Percentiles rank a stretch among this genome's conserved stretches.
Conservation (phyloP, 768 basidiomycete species). For the Podaxis carcinomalis region DNA sequence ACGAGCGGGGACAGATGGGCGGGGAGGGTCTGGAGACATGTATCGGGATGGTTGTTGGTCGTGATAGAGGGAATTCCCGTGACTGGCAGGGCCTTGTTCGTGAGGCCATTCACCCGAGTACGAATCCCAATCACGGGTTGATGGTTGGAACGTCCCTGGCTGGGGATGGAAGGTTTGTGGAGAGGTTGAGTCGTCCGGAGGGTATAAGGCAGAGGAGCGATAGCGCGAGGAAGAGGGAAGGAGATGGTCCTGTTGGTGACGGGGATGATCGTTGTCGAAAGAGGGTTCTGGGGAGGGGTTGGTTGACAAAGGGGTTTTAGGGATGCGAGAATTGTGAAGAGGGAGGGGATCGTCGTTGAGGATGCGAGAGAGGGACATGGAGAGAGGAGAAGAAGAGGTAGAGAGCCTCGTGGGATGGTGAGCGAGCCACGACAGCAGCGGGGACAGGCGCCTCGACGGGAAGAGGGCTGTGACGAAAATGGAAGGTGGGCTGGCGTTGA, state of each 20-base stretch:
- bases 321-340: slow-evolving; percentile 24
- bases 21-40: slow-evolving; percentile 10
- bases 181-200: slow-evolving; percentile 1
- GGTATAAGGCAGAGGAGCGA: slow-evolving; percentile 16
- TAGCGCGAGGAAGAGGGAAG: slow-evolving; percentile 17
- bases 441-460: slow-evolving; percentile 13
- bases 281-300: slow-evolving; percentile 16
- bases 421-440: slow-evolving; percentile 22
- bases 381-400: slow-evolving; percentile 15
- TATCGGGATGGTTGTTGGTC: slow-evolving; percentile 10
- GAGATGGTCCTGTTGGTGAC: neutral
- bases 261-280: slow-evolving; percentile 16
- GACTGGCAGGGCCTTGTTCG: slow-evolving; percentile 5
- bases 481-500: slow-evolving; percentile 13
- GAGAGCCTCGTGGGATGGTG: slow-evolving; percentile 32
- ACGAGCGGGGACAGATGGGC: neutral
- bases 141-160: slow-evolving; percentile 9
- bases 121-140: slow-evolving; percentile 12
- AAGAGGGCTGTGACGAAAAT: slow-evolving; percentile 10
- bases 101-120: slow-evolving; percentile 13
- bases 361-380: slow-evolving; percentile 76
- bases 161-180: slow-evolving; percentile 6
- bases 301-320: slow-evolving; percentile 25
- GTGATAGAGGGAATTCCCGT: slow-evolving; percentile 6
- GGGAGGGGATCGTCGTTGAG: slow-evolving; percentile 68